phyloP scores from a whole-genome alignment of 768 basidiomycete genomes.

The Sistotremastrum niveocremeum region DNA sequence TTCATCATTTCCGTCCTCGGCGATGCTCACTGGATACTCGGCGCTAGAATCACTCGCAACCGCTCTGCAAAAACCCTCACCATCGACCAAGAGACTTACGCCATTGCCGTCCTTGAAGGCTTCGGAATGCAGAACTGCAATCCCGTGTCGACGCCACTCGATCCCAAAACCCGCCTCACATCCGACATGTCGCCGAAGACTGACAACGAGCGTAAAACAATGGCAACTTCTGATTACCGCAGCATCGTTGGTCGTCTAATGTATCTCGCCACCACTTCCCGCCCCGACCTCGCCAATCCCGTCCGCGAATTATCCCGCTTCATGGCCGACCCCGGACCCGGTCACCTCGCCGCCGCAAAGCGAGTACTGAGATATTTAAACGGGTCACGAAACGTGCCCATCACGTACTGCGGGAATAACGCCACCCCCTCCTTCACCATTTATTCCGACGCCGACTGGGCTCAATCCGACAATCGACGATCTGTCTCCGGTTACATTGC shows the following conservation, averaged over 20 bases:
- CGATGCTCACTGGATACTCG: not conserved
- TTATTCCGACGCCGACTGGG: constrained; percentile 18
- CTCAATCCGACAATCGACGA: no score
- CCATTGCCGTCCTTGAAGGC: constrained; percentile 3
- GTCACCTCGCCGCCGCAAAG: constrained; percentile 9
- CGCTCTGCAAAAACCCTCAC: not conserved
- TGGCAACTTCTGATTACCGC: constrained; percentile 10
- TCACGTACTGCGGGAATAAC: no score
- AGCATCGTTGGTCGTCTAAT: constrained; percentile 14
- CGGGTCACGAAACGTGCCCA: no score
- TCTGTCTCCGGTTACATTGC: no score
- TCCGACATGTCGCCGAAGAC: constrained; percentile 4
- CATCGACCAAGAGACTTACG: constrained; percentile 1
- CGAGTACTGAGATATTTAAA: constrained; percentile 8
- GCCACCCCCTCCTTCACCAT: no score
- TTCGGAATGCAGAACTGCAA: constrained; percentile 8
- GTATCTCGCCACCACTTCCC: constrained; percentile 9
- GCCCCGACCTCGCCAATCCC: constrained; percentile 6
- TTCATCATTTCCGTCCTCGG: constrained; percentile 34
- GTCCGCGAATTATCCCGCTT: constrained; percentile 5
- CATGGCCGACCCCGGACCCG: not conserved
- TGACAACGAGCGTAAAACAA: not conserved
- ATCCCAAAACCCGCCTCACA: constrained; percentile 8
- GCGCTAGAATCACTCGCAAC: constrained; percentile 1
- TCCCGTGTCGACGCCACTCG: constrained; percentile 9